Conservation (phyloP, 225 moss, liverwort and hornwort genomes). For the Marchantia polymorpha region DNA sequence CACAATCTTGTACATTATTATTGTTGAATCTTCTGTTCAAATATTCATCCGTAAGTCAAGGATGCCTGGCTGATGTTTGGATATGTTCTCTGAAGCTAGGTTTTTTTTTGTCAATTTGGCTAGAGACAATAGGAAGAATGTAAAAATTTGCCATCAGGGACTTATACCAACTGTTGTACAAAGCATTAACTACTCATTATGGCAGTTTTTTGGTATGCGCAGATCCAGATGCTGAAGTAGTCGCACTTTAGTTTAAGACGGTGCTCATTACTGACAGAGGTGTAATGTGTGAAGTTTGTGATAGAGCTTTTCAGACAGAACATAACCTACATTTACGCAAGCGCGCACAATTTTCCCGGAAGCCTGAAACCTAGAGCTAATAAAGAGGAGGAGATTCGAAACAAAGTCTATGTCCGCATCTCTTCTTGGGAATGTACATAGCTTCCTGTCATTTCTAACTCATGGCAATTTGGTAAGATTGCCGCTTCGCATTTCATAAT, state of each 20-base stretch:
- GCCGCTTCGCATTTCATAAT: too few species aligned
- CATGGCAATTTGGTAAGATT: too few species aligned
- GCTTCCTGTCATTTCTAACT: too few species aligned
- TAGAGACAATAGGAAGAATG: too few species aligned
- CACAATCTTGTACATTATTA: neutral
- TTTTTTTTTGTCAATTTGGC: too few species aligned
- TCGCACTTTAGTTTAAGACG: slow-evolving; percentile 89
- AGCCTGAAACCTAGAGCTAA: slow-evolving; percentile 91
- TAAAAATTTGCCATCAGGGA: neutral
- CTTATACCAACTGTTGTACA: too few species aligned
- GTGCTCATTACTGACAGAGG: slow-evolving; percentile 97
- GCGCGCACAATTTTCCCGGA: slow-evolving; percentile 97
- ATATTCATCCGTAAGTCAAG: neutral
- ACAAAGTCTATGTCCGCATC: slow-evolving; percentile 97
- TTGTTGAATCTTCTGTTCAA: neutral
- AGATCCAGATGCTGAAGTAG: slow-evolving; percentile 89
- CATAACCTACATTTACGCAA: slow-evolving; percentile 97
- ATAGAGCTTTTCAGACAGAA: slow-evolving; percentile 96
- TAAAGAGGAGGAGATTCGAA: slow-evolving; percentile 99
- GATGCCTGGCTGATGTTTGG: too few species aligned
- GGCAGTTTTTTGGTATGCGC: neutral
- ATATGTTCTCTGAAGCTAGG: too few species aligned
- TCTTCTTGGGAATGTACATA: too few species aligned
- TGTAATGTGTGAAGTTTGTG: slow-evolving; percentile 98
- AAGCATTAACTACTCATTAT: too few species aligned